Evolutionary conservation across 768 basidiomycete species (phyloP).

Genomic region (Scleroderma bovista): DNA sequence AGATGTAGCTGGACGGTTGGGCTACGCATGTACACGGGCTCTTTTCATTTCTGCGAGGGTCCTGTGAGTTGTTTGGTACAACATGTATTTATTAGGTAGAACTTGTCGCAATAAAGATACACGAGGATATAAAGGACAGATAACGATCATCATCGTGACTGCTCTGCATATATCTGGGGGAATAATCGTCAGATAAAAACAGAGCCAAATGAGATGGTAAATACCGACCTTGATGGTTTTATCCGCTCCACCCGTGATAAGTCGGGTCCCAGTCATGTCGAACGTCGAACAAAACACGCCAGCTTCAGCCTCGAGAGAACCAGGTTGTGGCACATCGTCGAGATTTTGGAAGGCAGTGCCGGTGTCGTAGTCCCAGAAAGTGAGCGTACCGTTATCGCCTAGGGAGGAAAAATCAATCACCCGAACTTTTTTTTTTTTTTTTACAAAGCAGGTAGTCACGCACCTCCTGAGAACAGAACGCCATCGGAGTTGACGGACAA

Average conservation of each 20-base stretch:
- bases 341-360: conserved; percentile 93
- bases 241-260: conserved; percentile 96
- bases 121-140: not conserved
- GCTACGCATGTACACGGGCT: not conserved
- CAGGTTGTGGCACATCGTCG: conserved; percentile 93
- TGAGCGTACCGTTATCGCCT: conserved; percentile 91
- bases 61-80: not conserved
- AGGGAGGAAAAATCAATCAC: not conserved
- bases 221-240: conserved; percentile 91
- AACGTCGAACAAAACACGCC: conserved; percentile 97
- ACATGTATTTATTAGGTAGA: not conserved
- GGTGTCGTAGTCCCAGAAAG: conserved; percentile 92
- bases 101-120: not conserved
- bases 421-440: too few relatives aligned
- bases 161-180: conserved; percentile 63
- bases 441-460: too few relatives aligned
- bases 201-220: conserved; percentile 1
- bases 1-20: not conserved
- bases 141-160: conserved; percentile 39
- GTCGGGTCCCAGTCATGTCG: conserved; percentile 88
- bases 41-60: not conserved
- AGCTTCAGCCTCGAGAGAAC: conserved; percentile 96
- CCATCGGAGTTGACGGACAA: conserved; percentile 91
- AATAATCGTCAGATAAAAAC: not conserved
- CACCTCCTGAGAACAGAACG: conserved; percentile 95